phyloP scores from a whole-genome alignment of 2,329 filamentous ascomycete species.

The Trichothecium roseum region DNA sequence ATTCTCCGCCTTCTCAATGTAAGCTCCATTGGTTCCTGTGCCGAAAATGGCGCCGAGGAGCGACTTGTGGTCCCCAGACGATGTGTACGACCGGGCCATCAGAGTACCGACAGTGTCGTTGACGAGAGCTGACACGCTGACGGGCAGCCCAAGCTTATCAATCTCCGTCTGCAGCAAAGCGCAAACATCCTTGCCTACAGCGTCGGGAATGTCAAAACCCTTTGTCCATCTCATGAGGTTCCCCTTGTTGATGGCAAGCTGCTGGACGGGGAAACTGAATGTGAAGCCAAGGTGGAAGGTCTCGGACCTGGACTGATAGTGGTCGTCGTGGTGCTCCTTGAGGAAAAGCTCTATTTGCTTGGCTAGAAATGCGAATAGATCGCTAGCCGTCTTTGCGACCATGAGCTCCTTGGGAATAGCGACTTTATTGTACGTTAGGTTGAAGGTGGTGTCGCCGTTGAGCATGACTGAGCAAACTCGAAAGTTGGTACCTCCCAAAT shows the following conservation, averaged over 20 bases:
- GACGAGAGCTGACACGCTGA: constrained; percentile 89
- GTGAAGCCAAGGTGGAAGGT: constrained; percentile 96
- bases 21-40: constrained; percentile 94
- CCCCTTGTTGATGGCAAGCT: constrained; percentile 91
- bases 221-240: constrained; percentile 96
- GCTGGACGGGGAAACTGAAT: constrained; percentile 93
- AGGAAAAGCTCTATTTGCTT: constrained; percentile 88
- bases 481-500: constrained; percentile 97
- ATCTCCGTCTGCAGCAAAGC: constrained; percentile 81
- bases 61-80: constrained; percentile 75
- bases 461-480: constrained; percentile 91
- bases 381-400: constrained; percentile 73
- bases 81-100: constrained; percentile 95
- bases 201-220: constrained; percentile 94
- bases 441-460: constrained; percentile 91
- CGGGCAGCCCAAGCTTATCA: constrained; percentile 74
- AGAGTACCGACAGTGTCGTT: constrained; percentile 97
- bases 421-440: constrained; percentile 85
- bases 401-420: constrained; percentile 84
- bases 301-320: constrained; percentile 64
- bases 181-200: constrained; percentile 90
- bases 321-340: constrained; percentile 75
- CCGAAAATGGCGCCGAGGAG: constrained; percentile 95
- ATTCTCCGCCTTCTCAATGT: constrained; percentile 82
- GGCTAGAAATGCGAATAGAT: constrained; percentile 87